A percentile compares a stretch with the other conserved stretches of the same genome.
phyloP scores from a whole-genome alignment of 139 green algal genomes.

The Limnomonas spitsbergensis region DNA sequence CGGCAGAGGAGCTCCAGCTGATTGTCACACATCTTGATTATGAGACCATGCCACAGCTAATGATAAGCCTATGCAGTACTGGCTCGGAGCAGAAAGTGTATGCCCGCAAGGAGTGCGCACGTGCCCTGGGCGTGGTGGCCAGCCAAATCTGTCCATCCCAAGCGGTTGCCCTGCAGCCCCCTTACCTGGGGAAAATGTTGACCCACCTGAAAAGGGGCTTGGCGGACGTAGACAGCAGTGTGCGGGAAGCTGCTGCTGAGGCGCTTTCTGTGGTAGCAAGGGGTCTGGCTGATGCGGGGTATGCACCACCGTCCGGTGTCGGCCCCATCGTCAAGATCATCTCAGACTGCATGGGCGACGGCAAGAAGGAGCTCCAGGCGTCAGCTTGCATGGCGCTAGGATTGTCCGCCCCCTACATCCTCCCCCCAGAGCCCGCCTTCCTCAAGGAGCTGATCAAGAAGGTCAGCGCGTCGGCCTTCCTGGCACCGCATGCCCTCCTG shows the following conservation, averaged over 20 bases:
- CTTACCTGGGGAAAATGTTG: constrained; percentile 33
- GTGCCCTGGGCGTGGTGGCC: constrained; percentile 32
- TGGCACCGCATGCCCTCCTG: constrained; percentile 5
- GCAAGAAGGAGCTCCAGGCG: constrained; percentile 37
- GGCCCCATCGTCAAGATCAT: constrained; percentile 32
- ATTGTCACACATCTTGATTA: constrained; percentile 20
- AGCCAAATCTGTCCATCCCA: constrained; percentile 20
- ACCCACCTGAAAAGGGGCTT: constrained; percentile 34
- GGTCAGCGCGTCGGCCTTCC: constrained; percentile 28
- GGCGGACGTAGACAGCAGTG: constrained; percentile 37
- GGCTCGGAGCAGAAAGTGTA: constrained; percentile 32
- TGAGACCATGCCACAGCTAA: constrained; percentile 25
- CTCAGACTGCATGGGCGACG: constrained; percentile 42
- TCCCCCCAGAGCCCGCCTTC: constrained; percentile 28
- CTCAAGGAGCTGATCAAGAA: constrained; percentile 35
- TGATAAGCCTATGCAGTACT: constrained; percentile 37
- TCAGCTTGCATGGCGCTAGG: constrained; percentile 34
- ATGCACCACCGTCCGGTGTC: background rate
- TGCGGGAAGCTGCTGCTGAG: constrained; percentile 38
- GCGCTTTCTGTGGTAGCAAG: constrained; percentile 30
- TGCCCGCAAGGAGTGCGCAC: constrained; percentile 40
- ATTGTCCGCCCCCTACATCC: constrained; percentile 29
- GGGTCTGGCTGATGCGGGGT: constrained; percentile 13
- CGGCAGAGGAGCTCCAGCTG: constrained; percentile 38
- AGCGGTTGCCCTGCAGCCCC: constrained; percentile 24